Conservation (phyloP, 768 basidiomycete species). For the Termitomyces sp. region DNA sequence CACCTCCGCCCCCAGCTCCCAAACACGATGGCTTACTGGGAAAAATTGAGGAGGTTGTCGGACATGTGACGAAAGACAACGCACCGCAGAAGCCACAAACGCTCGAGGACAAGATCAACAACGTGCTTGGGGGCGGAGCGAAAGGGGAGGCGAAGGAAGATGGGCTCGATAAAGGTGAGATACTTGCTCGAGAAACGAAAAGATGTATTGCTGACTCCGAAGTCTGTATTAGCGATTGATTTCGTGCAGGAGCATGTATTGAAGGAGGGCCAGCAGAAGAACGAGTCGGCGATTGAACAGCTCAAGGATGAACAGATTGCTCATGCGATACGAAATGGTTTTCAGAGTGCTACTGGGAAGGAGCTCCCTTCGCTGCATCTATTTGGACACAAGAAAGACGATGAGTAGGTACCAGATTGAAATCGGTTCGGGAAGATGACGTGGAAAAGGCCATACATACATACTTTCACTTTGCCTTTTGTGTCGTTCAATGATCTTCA, state of each 20-base stretch:
- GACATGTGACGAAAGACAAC: conserved; percentile 10
- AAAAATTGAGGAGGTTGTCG: conserved; percentile 14
- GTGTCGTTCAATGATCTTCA: neutral
- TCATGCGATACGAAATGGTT: conserved; percentile 28
- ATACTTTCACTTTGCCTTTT: neutral
- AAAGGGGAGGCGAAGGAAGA: conserved; percentile 22
- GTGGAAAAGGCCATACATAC: neutral
- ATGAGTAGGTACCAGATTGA: neutral
- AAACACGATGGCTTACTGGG: conserved; percentile 17
- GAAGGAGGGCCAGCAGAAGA: conserved; percentile 32
- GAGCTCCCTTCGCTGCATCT: conserved; percentile 24
- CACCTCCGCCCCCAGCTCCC: conserved; percentile 3
- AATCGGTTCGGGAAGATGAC: neutral
- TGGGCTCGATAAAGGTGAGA: conserved; percentile 31
- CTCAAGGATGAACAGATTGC: conserved; percentile 40
- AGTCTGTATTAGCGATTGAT: conserved; percentile 31
- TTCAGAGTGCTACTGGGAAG: conserved; percentile 32
- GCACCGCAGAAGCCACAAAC: conserved; percentile 17
- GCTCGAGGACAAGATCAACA: conserved; percentile 21
- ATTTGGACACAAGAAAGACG: conserved; percentile 1
- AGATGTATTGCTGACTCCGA: neutral
- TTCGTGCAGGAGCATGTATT: conserved; percentile 42
- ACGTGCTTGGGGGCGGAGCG: conserved; percentile 19
- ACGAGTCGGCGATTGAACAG: conserved; percentile 40
- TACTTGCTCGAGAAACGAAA: neutral